Base-by-base conservation (phyloP, 1,284 basidiomycete genomes). In the Naganishia sp. region DNA sequence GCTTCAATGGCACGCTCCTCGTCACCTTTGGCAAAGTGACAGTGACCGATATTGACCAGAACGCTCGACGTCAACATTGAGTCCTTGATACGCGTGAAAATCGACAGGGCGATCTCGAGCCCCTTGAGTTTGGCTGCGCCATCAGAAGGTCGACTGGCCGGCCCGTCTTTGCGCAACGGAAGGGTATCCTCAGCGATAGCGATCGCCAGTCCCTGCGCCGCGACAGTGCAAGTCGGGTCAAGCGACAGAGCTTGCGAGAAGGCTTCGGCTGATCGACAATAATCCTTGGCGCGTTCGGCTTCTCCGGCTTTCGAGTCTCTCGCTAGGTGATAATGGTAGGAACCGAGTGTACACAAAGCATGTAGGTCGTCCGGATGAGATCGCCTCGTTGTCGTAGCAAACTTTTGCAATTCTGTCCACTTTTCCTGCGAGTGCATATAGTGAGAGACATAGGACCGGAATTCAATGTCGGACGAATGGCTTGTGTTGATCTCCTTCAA, bases 1-100 rank as follows among this genome's bases (percentile, higher is more conserved):
- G 89, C 90, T 78, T 97, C 93, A 70, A 96, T 93, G 0, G 94
- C 93, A 64, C 90, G 84, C 72, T 97, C 93, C 76, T 89, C 94
- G 76, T 97, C 94, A 66, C 95, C 94, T 59, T 90, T 84, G 33
- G 86, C 84, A 75, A 91, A 94, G 77, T 94, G 90, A 73, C 92
- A 95, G 75, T 96, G 94, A 0, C 94, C 94, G 82, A 96, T 94
- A 75, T 97, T 97, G 73, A 92, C 83, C 74, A 94, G 93, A 9
- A 95, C 92, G 70, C 89, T 89, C 1, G 90, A 90, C 69, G 93
- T 90, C 66, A 86, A 85, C 60, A 92, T 79, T 3, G 87, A 89
- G 80, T 96, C 94, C 67, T 90, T 84, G 63, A 96, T 89, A 77
- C 94, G 92, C 6, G 87, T 88, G 72, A 97, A 90, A 28, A 94